These are phyloP conservation scores for Sclerotinia borealis DNA, from an alignment of 2,329 filamentous ascomycete genomes.

Conservation along the genomic window DNA sequence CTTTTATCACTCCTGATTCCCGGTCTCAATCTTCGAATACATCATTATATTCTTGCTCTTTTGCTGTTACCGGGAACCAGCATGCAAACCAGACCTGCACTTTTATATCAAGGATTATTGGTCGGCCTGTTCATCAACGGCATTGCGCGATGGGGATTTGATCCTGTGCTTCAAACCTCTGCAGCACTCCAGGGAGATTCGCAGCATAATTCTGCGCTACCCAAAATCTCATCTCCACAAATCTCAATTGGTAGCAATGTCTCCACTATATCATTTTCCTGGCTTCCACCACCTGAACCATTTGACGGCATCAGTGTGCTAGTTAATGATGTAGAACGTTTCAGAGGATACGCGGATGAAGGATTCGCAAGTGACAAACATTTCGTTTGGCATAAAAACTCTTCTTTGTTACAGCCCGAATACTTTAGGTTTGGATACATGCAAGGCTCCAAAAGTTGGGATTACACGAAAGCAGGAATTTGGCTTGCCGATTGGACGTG, in stretches of 20 bases:
- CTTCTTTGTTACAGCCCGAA: constrained; percentile 46
- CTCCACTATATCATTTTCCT: constrained; percentile 34
- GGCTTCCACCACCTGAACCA: constrained; percentile 38
- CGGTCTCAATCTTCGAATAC: constrained; percentile 75
- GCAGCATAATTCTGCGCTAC: constrained; percentile 57
- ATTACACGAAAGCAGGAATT: constrained; percentile 70
- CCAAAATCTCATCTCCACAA: constrained; percentile 41
- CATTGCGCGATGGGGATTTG: constrained; percentile 90
- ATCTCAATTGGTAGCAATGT: constrained; percentile 45
- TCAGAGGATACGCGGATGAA: constrained; percentile 62
- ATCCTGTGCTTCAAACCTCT: constrained; percentile 78
- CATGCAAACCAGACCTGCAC: constrained; percentile 76
- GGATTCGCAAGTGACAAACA: constrained; percentile 36
- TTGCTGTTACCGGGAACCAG: constrained; percentile 82
- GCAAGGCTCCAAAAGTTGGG: constrained; percentile 55
- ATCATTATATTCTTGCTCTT: constrained; percentile 89
- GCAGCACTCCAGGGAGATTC: constrained; percentile 64
- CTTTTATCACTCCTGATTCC: constrained; percentile 67
- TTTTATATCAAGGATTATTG: constrained; percentile 85
- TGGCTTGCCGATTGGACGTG: constrained; percentile 62
- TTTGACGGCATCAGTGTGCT: constrained; percentile 75
- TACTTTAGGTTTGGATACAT: constrained; percentile 76
- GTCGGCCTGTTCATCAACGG: constrained; percentile 92
- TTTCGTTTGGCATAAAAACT: constrained; percentile 56
- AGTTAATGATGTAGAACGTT: constrained; percentile 81